phyloP scores from a whole-genome alignment of 2,329 filamentous ascomycete genomes.

The Sarocladiaceae sp. region DNA sequence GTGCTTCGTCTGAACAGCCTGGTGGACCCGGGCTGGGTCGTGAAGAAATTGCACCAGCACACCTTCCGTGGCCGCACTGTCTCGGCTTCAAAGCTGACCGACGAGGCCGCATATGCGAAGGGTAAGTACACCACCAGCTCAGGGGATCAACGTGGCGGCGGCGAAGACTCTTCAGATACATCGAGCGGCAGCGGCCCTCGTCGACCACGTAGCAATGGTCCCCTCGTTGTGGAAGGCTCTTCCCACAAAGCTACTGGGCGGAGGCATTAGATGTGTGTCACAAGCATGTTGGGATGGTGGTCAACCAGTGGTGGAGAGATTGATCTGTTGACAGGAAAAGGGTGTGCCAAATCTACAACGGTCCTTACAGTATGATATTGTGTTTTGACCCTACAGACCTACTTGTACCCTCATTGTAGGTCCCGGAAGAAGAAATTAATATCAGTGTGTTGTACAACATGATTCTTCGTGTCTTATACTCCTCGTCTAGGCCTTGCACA shows the following conservation, averaged over 20 bases:
- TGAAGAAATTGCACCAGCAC: conserved; percentile 21
- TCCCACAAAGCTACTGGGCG: not conserved
- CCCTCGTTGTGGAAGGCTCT: not conserved
- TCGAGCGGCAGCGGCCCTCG: no score
- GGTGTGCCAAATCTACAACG: no score
- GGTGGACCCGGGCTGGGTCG: conserved; percentile 17
- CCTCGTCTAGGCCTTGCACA: no score
- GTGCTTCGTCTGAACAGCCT: conserved; percentile 20
- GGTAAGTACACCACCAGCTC: not conserved
- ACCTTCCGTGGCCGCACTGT: conserved; percentile 22
- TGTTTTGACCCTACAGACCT: no score
- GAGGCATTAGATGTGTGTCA: not conserved
- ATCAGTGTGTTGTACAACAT: no score
- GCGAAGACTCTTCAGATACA: not conserved
- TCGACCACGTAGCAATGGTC: not conserved
- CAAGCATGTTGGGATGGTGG: no score
- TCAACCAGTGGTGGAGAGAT: no score
- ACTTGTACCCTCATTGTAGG: no score
- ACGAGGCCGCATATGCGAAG: conserved; percentile 13
- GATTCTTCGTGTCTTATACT: no score
- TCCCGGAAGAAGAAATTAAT: no score
- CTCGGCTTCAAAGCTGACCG: conserved; percentile 17
- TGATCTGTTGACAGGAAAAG: no score
- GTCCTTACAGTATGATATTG: no score
- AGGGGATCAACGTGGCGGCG: not conserved